phyloP scores from a whole-genome alignment of 2,329 filamentous ascomycete species.

The Colletotrichum musicola region DNA sequence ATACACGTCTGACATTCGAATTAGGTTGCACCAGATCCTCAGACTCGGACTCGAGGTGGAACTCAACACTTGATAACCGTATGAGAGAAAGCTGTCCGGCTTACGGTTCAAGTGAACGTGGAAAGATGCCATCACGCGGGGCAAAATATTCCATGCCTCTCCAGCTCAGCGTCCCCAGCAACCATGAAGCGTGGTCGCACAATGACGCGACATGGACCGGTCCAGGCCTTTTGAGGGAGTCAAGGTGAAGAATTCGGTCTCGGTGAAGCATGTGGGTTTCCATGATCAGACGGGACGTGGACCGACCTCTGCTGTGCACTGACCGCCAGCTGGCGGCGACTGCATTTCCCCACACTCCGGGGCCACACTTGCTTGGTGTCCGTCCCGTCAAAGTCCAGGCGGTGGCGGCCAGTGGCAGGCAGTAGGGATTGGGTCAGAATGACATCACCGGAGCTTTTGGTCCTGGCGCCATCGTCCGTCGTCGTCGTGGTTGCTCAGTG shows the following conservation, averaged over 20 bases:
- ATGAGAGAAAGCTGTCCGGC: too few species aligned
- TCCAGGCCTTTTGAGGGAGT: slow-evolving; percentile 12
- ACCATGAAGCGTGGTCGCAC: not conserved
- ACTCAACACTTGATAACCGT: too few species aligned
- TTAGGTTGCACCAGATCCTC: too few species aligned
- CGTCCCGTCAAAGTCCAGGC: slow-evolving; percentile 17
- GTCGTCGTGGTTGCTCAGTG: slow-evolving; percentile 1
- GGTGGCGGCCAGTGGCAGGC: slow-evolving; percentile 34
- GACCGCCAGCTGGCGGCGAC: slow-evolving; percentile 16
- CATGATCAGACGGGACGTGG: too few species aligned
- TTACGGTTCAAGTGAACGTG: too few species aligned
- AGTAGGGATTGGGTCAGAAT: slow-evolving; percentile 32
- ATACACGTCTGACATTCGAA: too few species aligned
- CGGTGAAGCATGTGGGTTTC: slow-evolving; percentile 25
- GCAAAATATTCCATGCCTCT: too few species aligned
- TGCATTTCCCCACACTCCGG: slow-evolving; percentile 15
- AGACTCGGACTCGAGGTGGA: too few species aligned
- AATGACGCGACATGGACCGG: slow-evolving; percentile 31
- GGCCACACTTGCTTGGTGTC: not conserved
- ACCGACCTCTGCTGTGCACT: slow-evolving; percentile 13
- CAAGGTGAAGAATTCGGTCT: slow-evolving; percentile 21
- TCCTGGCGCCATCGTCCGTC: slow-evolving; percentile 25
- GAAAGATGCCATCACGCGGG: too few species aligned
- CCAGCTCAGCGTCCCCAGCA: too few species aligned
- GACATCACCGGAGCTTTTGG: slow-evolving; percentile 42